Evolutionary conservation across 1,284 basidiomycete genomes (phyloP), one percentile per base, ranked within the genome.

Genomic region (Rhodofomes roseus): DNA sequence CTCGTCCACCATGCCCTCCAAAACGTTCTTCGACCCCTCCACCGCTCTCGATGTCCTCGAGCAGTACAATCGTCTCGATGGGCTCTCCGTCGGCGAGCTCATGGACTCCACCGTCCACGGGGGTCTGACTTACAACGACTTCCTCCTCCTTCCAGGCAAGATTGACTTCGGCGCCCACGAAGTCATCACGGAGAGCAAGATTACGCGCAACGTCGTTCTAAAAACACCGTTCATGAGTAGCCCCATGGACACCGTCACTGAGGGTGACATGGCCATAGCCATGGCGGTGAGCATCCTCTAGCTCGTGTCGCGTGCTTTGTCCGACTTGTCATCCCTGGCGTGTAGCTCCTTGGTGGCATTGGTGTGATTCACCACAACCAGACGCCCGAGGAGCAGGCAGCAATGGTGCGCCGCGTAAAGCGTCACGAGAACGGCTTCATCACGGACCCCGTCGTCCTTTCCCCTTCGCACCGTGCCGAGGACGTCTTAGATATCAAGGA

Each of bases 301-400:
- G 60, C 62, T 56, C 63, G 67, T 56, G 22, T 48, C 25, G 12
- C 9, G 46, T 29, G 11, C 46, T 5, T 54, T 68, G 51, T 65
- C 62, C 67, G 65, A 65, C 67, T 60, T 54, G 29, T 51, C n/a
- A 41, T 64, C 59, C 67, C 62, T 62, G 55, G 60, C 56, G 57
- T 65, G 25, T 68, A 93, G 90, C 87, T 97, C 61, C 85, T 97
- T 65, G 96, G 97, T 58, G 97, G 96, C 60, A 92, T 99, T 67
- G 96, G 97, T 79, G 94, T 99, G 70, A 98, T 99, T 70, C 96
- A 99, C 77, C 95, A 99, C 79, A 99, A 99, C 76, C 95, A 98
- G 76, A 74, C 92, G 6, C 71, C 96, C 1, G 86, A 87, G 63
- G 86, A 88, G 22, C 97, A 99, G 78, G 97, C 96, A 4, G 87